These are phyloP conservation scores for Mycena kentingensis DNA, from an alignment of 768 basidiomycete species.

Conservation along the genomic window DNA sequence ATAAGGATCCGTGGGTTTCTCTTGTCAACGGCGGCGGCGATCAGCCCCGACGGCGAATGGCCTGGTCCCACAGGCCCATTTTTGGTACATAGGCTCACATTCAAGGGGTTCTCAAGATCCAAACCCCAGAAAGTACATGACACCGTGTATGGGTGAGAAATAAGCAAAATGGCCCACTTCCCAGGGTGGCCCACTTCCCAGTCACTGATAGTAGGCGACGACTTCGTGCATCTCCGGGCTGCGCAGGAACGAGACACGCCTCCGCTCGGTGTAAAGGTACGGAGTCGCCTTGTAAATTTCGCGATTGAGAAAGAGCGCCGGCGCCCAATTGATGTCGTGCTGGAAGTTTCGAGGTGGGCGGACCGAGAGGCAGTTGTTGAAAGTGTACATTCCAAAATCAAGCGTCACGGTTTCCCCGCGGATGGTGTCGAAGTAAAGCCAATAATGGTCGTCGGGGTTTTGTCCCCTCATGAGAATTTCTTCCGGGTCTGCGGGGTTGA, in stretches of 20 bases:
- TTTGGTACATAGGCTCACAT: too few relatives aligned
- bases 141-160: too few relatives aligned
- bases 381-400: slow-evolving; percentile 45
- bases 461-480: slow-evolving; percentile 35
- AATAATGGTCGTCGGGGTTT: slow-evolving; percentile 50
- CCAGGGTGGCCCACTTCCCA: too few relatives aligned
- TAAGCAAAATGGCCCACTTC: too few relatives aligned
- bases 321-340: slow-evolving; percentile 19
- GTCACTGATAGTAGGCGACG: too few relatives aligned
- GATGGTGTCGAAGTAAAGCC: slow-evolving; percentile 50
- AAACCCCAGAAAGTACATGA: too few relatives aligned
- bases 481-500: slow-evolving; percentile 21
- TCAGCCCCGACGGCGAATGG: too few relatives aligned
- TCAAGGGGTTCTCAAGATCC: too few relatives aligned
- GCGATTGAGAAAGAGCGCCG: slow-evolving; percentile 30
- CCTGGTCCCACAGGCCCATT: too few relatives aligned
- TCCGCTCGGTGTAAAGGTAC: slow-evolving; percentile 13
- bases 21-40: too few relatives aligned
- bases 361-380: slow-evolving; percentile 39
- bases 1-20: too few relatives aligned
- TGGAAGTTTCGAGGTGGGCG: slow-evolving; percentile 14
- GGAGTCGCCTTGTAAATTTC: slow-evolving; percentile 16
- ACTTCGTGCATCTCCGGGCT: slow-evolving; percentile 26
- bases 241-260: slow-evolving; percentile 33
- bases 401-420: slow-evolving; percentile 43